Evolutionary conservation across 306 rosid species (phyloP).

Genomic region (Trifolium fragiferum): DNA sequence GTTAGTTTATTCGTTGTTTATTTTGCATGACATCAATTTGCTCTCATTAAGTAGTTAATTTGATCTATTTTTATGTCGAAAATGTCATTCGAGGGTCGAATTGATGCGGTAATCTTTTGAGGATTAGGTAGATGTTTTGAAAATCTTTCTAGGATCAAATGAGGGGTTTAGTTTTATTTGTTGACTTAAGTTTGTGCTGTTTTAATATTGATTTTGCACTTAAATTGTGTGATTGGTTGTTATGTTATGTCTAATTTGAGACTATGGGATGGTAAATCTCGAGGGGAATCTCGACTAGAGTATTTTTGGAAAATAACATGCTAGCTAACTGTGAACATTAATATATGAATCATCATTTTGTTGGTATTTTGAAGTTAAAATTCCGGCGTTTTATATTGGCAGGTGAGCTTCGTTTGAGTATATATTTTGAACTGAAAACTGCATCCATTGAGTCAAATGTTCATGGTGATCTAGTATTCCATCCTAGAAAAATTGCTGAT

Average conservation of each 20-base stretch:
- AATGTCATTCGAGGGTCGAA: background rate
- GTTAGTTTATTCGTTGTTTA: background rate
- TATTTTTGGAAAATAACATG: slow-evolving; percentile 23
- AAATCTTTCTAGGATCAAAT: background rate
- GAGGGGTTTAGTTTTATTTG: background rate
- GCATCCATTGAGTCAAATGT: slow-evolving; percentile 48
- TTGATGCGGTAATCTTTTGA: background rate
- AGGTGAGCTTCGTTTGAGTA: slow-evolving; percentile 85
- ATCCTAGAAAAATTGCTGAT: slow-evolving; percentile 37
- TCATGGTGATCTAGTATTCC: slow-evolving; percentile 40
- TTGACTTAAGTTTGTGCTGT: slow-evolving; percentile 11
- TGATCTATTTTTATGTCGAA: background rate
- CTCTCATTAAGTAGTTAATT: background rate
- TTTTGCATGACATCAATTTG: slow-evolving; percentile 13
- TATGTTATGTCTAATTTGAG: slow-evolving; percentile 22
- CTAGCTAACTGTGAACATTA: slow-evolving; percentile 9
- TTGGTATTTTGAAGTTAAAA: slow-evolving; percentile 25
- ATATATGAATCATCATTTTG: slow-evolving; percentile 6
- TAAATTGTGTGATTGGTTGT: slow-evolving; percentile 23
- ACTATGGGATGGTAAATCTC: slow-evolving; percentile 17
- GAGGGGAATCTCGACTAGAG: slow-evolving; percentile 6
- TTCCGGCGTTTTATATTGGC: slow-evolving; percentile 32
- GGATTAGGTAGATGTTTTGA: slow-evolving; percentile 11
- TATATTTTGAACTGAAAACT: slow-evolving; percentile 60
- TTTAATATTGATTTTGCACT: slow-evolving; percentile 23